These are phyloP conservation scores for Syzygium grande DNA, from an alignment of 345 rosid genomes.

Conservation along the genomic window DNA sequence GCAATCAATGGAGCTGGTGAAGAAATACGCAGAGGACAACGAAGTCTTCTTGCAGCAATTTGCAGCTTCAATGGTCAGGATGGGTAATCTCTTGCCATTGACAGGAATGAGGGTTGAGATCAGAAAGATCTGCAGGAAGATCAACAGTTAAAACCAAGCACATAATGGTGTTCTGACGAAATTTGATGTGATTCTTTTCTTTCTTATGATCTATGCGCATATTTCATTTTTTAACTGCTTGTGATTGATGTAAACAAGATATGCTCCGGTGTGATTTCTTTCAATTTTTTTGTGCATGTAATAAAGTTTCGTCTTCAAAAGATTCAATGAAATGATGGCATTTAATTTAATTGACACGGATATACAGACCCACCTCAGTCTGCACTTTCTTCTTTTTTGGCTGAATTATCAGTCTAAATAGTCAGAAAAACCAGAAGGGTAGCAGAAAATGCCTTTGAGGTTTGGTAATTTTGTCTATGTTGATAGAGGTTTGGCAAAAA, in stretches of 20 bases:
- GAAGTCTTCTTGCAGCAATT: constrained; percentile 60
- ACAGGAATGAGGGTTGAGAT: constrained; percentile 72
- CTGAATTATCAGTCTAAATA: not conserved
- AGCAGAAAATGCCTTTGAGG: no score
- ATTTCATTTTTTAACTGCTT: not conserved
- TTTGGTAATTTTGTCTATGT: no score
- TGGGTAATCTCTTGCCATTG: constrained; percentile 78
- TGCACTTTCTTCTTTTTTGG: not conserved
- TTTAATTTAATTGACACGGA: not conserved
- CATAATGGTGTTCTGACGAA: not conserved
- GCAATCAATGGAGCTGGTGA: constrained; percentile 59
- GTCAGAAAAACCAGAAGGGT: not conserved
- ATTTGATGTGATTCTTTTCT: not conserved
- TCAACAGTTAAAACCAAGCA: constrained; percentile 14
- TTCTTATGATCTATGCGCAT: not conserved
- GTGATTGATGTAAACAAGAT: not conserved
- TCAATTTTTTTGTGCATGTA: constrained; percentile 10
- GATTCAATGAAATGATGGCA: not conserved
- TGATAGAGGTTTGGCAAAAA: not conserved
- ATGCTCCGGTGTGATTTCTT: not conserved
- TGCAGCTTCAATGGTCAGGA: constrained; percentile 71
- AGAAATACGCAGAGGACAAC: constrained; percentile 60
- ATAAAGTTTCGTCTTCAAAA: not conserved
- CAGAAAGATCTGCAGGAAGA: constrained; percentile 65
- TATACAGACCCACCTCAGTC: not conserved